phyloP scores from a whole-genome alignment of 768 basidiomycete species.

The Lactarius hatsudake region DNA sequence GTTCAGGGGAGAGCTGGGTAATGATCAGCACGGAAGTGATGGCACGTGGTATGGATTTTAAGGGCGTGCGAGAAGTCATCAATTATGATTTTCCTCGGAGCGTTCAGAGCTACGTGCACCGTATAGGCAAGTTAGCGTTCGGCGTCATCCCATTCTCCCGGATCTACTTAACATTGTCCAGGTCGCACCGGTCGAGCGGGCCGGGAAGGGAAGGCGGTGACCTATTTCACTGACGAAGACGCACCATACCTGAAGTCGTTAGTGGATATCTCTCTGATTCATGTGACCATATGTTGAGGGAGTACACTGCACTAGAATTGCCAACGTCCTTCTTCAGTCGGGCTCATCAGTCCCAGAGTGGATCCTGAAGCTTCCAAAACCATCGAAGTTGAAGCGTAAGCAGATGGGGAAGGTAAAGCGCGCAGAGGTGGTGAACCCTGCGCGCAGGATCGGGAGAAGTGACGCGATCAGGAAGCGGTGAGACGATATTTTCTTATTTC shows the following conservation, averaged over 20 bases:
- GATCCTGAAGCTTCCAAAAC: constrained; percentile 93
- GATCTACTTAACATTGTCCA: constrained; percentile 32
- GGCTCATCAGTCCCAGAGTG: constrained; percentile 91
- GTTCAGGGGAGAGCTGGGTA: constrained; percentile 88
- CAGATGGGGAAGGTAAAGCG: constrained; percentile 84
- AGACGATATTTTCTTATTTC: constrained; percentile 24
- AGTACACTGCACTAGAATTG: constrained; percentile 55
- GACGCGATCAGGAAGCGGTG: constrained; percentile 76
- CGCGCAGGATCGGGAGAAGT: constrained; percentile 61
- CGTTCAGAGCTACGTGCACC: constrained; percentile 93
- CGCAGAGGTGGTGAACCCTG: constrained; percentile 68
- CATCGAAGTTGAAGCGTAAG: constrained; percentile 82
- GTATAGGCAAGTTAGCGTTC: constrained; percentile 62
- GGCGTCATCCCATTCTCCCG: neutral
- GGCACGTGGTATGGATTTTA: constrained; percentile 98
- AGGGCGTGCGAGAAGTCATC: constrained; percentile 88
- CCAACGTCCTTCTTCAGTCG: constrained; percentile 92
- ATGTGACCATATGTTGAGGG: constrained; percentile 12
- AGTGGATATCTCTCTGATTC: constrained; percentile 30
- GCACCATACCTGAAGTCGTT: constrained; percentile 88
- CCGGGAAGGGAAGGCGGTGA: constrained; percentile 87
- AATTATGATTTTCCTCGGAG: constrained; percentile 97
- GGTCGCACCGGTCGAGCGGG: constrained; percentile 96
- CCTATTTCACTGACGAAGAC: constrained; percentile 94
- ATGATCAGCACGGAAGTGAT: constrained; percentile 96